Evolutionary conservation across 257 asterid species (phyloP).

Genomic region (Henckelia pumila): DNA sequence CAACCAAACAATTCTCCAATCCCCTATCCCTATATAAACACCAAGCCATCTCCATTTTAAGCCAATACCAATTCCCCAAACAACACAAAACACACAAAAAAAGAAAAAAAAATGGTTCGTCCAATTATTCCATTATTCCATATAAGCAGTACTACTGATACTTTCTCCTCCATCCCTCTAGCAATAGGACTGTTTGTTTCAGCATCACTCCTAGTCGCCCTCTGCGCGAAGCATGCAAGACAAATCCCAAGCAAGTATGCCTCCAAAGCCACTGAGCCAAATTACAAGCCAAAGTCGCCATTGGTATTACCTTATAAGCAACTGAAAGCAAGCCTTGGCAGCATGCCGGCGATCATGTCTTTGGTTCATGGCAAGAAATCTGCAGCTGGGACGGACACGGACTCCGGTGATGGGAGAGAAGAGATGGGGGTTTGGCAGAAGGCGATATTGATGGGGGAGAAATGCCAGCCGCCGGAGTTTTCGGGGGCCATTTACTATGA

Average conservation of each 20-base stretch:
- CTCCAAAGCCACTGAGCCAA: not conserved
- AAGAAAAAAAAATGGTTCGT: slow-evolving; percentile 39
- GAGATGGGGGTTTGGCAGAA: slow-evolving; percentile 59
- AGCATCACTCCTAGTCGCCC: slow-evolving; percentile 34
- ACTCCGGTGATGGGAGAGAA: slow-evolving; percentile 24
- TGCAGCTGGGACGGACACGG: no score
- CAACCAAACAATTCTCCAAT: not conserved
- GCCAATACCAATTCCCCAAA: slow-evolving; percentile 2
- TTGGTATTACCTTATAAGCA: slow-evolving; percentile 19
- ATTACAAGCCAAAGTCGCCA: slow-evolving; percentile 25
- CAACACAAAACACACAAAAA: not conserved
- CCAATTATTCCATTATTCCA: slow-evolving; percentile 17
- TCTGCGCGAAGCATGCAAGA: slow-evolving; percentile 50
- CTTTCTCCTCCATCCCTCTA: slow-evolving; percentile 27
- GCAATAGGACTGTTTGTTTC: slow-evolving; percentile 45
- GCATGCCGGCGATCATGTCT: slow-evolving; percentile 21
- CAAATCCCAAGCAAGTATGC: slow-evolving; percentile 19
- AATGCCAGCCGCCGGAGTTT: slow-evolving; percentile 79
- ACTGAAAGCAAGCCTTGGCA: slow-evolving; percentile 15
- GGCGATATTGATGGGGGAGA: slow-evolving; percentile 62
- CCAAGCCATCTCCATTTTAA: not conserved
- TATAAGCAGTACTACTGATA: slow-evolving; percentile 4
- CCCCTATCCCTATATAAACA: not conserved
- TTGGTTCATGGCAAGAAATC: slow-evolving; percentile 9
- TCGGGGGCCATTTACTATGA: slow-evolving; percentile 74